Base-by-base conservation (phyloP, 2,329 filamentous ascomycete genomes). In the Ceratocystis ficicola region DNA sequence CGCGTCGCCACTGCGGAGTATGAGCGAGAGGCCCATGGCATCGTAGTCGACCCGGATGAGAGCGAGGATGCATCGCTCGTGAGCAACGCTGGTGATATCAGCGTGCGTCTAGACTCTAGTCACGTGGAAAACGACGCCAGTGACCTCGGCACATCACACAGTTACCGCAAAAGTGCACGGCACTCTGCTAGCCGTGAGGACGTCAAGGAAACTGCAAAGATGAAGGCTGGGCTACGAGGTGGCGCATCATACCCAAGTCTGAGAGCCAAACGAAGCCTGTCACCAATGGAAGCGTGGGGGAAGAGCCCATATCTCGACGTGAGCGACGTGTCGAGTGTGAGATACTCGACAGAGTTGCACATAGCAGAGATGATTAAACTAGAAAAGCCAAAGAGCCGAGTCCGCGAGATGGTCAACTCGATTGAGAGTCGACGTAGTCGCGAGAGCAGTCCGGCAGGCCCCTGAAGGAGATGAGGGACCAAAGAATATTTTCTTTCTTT, bases 1-100 rank as follows among this genome's bases (percentile, higher is more conserved):
- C 79, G 93, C 30, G 91, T 97, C n/a, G 93, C 96, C 22, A 97
- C 97, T 73, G 86, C 83, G 63, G 87, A 87, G 69, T 73, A 79
- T 44, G 77, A 79, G 46, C 66, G 66, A 28, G 66, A 67, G 46
- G 63, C 65, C 36, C 63, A 67, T 22, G 66, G 55, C 7, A 60
- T 67, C 44, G 61, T 67, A 22, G 66, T 67, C 22, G 62, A 67
- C 50, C 66, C 66, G 0, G 63, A 46, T 22, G 50, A 63, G 17
- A 59, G 63, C n/a, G 66, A 67, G 44, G 66, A 63, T 2, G 30
- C 50, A 15, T 67, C 66, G 5, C 63, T 67, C 5, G 60, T 67
- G 15, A 63, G 57, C 41, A 65, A 67, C 30, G 66, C 66, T 20
- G 66, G 66, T 32, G 66, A 67, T 12, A 67, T 67, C 5, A 65